Evolutionary conservation across 306 rosid species (phyloP).

Genomic region (Clitoria ternatea): DNA sequence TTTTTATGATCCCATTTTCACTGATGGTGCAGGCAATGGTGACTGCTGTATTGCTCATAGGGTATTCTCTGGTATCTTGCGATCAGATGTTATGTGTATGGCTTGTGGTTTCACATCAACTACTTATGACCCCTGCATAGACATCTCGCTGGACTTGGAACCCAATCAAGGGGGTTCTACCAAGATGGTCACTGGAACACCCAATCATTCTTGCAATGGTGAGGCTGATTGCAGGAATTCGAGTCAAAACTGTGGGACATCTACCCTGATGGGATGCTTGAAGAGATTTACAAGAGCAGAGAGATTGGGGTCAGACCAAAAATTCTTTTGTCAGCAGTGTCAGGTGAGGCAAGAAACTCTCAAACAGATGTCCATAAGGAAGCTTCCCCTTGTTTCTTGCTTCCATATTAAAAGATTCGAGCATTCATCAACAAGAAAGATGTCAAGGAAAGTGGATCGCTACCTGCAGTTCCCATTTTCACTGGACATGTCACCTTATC

Average conservation of each 20-base stretch:
- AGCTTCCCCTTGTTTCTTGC: conserved; percentile 86
- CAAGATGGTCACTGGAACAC: conserved; percentile 43
- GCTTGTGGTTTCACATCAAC: conserved; percentile 95
- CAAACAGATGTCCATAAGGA: conserved; percentile 91
- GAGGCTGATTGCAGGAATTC: conserved; percentile 53
- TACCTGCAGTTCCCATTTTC: conserved; percentile 91
- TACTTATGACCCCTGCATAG: conserved; percentile 92
- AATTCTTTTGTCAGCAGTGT: conserved; percentile 89
- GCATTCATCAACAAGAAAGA: conserved; percentile 81
- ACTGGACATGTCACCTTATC: conserved; percentile 82
- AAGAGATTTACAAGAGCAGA: conserved; percentile 91
- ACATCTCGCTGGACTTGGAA: conserved; percentile 85
- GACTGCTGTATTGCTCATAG: conserved; percentile 94
- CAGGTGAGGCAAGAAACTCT: conserved; percentile 87
- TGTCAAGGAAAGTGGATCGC: conserved; percentile 82
- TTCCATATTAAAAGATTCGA: conserved; percentile 92
- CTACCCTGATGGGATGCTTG: conserved; percentile 83
- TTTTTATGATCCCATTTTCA: conserved; percentile 24
- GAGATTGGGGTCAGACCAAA: conserved; percentile 89
- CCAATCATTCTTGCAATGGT: conserved; percentile 61
- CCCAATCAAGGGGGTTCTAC: conserved; percentile 64
- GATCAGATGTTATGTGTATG: conserved; percentile 94
- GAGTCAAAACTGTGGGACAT: conserved; percentile 46
- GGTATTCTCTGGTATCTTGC: conserved; percentile 87
- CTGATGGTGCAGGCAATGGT: conserved; percentile 69